phyloP scores from a whole-genome alignment of 2,329 filamentous ascomycete genomes.

The Blastomyces gilchristii region DNA sequence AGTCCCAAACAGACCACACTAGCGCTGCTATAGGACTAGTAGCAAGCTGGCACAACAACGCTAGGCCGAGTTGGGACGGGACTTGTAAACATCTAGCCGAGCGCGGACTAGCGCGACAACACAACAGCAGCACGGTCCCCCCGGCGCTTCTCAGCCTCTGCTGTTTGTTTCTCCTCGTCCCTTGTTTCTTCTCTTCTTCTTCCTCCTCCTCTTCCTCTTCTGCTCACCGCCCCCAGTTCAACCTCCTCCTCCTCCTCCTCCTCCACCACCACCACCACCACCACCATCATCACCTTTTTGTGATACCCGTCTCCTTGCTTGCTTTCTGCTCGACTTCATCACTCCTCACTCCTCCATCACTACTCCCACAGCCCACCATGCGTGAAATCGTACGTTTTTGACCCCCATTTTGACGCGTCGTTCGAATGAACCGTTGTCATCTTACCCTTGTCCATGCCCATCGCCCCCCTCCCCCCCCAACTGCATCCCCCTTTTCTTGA shows the following conservation, averaged over 20 bases:
- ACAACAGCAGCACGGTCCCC: no score
- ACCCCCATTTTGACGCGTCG: constrained; percentile 26
- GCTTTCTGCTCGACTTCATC: neutral
- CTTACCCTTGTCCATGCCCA: neutral
- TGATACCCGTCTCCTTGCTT: constrained; percentile 11
- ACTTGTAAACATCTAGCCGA: no score
- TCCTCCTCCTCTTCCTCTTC: neutral
- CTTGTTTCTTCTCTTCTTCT: neutral
- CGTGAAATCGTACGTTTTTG: constrained; percentile 58
- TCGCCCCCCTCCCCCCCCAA: neutral
- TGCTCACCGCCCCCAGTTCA: constrained; percentile 8
- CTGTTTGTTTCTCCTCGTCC: neutral
- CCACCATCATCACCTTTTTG: constrained; percentile 8
- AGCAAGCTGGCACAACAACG: no score
- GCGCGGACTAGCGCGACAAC: no score
- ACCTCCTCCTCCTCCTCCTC: constrained; percentile 18
- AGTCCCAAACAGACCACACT: no score
- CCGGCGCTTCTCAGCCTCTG: no score
- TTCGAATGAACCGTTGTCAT: neutral
- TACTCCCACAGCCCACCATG: constrained; percentile 44
- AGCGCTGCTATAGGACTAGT: neutral
- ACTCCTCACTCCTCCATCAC: constrained; percentile 5
- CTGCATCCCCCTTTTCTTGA: neutral
- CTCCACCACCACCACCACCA: constrained; percentile 17
- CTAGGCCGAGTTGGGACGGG: no score